A percentile compares a stretch with the other conserved stretches of the same genome.
Conservation (phyloP, 2,329 filamentous ascomycete genomes). For the Xylariaceae sp. region DNA sequence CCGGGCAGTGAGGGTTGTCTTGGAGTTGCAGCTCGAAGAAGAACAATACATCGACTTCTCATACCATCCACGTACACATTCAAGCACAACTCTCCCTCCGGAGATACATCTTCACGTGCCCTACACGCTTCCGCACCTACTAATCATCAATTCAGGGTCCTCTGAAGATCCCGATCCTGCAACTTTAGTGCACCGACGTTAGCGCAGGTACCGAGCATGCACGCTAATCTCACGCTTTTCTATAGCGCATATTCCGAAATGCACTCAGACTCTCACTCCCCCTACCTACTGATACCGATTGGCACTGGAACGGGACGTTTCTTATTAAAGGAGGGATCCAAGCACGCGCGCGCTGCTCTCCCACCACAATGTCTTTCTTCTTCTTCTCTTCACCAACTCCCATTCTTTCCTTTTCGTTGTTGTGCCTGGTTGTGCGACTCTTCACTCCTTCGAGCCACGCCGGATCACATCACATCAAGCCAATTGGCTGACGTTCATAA, state of each 20-base stretch:
- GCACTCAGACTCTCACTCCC: no score
- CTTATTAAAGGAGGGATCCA: neutral
- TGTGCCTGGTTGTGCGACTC: slow-evolving; percentile 14
- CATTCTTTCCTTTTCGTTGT: slow-evolving; percentile 2
- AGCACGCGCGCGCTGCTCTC: neutral
- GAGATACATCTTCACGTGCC: no score
- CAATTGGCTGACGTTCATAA: slow-evolving; percentile 2
- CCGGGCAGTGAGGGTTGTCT: neutral
- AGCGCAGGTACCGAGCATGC: neutral
- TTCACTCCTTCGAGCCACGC: slow-evolving; percentile 10
- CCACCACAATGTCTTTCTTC: neutral
- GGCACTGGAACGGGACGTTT: neutral
- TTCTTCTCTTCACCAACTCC: neutral
- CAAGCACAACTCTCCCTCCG: no score
- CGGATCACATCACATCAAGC: slow-evolving; percentile 5
- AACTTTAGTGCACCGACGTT: neutral
- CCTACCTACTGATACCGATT: neutral
- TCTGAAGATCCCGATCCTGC: neutral
- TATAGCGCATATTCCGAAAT: neutral
- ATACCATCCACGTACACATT: no score
- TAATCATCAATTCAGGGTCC: neutral
- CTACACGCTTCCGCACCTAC: neutral
- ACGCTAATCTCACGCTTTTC: neutral
- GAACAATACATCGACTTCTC: no score
- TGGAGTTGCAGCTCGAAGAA: neutral